phyloP scores from a whole-genome alignment of 2,329 filamentous ascomycete species.

The Dothiorella sarmentorum region DNA sequence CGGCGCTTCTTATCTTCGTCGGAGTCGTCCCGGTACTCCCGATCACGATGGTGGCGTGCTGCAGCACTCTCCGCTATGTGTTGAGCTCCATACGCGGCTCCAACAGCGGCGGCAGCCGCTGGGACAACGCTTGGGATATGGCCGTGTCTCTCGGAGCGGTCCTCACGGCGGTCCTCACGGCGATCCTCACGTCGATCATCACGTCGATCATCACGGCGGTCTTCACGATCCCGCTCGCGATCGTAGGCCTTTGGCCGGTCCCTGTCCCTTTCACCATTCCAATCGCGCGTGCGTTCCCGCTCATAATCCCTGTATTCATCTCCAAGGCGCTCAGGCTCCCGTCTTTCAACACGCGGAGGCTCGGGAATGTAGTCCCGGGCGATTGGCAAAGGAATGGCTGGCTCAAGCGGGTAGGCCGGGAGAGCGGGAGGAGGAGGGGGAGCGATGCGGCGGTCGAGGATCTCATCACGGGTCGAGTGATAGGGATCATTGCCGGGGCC shows the following conservation, averaged over 20 bases:
- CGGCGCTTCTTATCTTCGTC: conserved; percentile 28
- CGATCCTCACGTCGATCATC: conserved; percentile 26
- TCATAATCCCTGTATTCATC: conserved; percentile 19
- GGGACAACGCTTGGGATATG: conserved; percentile 20
- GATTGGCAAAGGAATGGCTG: background rate
- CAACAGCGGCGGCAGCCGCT: conserved; percentile 27
- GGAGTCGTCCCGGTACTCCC: background rate
- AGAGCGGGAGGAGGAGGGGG: background rate
- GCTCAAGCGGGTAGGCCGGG: conserved; percentile 1
- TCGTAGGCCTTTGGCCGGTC: conserved; percentile 18
- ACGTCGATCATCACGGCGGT: conserved; percentile 20
- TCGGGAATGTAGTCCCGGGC: conserved; percentile 15
- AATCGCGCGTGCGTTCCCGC: conserved; percentile 17
- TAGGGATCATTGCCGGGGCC: conserved; percentile 16
- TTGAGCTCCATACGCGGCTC: conserved; percentile 19
- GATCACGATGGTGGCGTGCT: conserved; percentile 1
- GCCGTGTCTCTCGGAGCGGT: conserved; percentile 20
- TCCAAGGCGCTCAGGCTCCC: conserved; percentile 15
- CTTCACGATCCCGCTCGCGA: conserved; percentile 20
- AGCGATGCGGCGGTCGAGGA: conserved; percentile 36
- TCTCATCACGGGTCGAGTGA: conserved; percentile 33
- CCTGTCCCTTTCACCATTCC: conserved; percentile 20
- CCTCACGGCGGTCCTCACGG: conserved; percentile 30
- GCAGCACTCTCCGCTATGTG: conserved; percentile 22
- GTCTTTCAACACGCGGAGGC: conserved; percentile 23